Percentiles rank a stretch among this genome's conserved stretches.
Evolutionary conservation across 2,329 filamentous ascomycete genomes (phyloP).

Genomic region (Alternaria brassicicola): DNA sequence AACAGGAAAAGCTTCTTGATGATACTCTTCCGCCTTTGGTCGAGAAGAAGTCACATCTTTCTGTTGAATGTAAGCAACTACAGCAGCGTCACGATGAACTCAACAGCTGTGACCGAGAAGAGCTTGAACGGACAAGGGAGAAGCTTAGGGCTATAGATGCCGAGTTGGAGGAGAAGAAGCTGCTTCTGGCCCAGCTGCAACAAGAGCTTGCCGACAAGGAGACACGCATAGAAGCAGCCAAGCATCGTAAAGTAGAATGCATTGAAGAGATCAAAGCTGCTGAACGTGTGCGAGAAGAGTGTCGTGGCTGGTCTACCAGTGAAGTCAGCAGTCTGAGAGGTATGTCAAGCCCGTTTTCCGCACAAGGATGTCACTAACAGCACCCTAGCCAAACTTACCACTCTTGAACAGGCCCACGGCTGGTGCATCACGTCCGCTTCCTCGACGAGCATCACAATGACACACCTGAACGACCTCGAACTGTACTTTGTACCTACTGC

Average conservation of each 20-base stretch:
- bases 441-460: slow-evolving; percentile 69
- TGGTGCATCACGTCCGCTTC: slow-evolving; percentile 74
- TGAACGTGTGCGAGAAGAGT: slow-evolving; percentile 84
- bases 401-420: slow-evolving; percentile 69
- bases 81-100: slow-evolving; percentile 75
- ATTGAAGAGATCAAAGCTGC: slow-evolving; percentile 78
- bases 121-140: slow-evolving; percentile 75
- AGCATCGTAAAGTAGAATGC: slow-evolving; percentile 71
- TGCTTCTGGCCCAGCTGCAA: slow-evolving; percentile 69
- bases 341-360: slow-evolving; percentile 49
- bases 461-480: slow-evolving; percentile 73
- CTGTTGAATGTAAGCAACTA: slow-evolving; percentile 69
- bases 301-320: slow-evolving; percentile 82
- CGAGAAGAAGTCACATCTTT: slow-evolving; percentile 66
- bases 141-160: slow-evolving; percentile 68
- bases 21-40: slow-evolving; percentile 69
- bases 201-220: slow-evolving; percentile 72
- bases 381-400: slow-evolving; percentile 65
- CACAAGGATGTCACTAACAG: slow-evolving; percentile 45
- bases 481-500: slow-evolving; percentile 72
- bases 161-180: slow-evolving; percentile 73
- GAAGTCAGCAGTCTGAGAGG: slow-evolving; percentile 83
- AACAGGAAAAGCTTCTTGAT: slow-evolving; percentile 72
- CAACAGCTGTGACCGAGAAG: slow-evolving; percentile 79
- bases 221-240: slow-evolving; percentile 65